Conservation (phyloP, 305 asterid species). For the Ajuga reptans region DNA sequence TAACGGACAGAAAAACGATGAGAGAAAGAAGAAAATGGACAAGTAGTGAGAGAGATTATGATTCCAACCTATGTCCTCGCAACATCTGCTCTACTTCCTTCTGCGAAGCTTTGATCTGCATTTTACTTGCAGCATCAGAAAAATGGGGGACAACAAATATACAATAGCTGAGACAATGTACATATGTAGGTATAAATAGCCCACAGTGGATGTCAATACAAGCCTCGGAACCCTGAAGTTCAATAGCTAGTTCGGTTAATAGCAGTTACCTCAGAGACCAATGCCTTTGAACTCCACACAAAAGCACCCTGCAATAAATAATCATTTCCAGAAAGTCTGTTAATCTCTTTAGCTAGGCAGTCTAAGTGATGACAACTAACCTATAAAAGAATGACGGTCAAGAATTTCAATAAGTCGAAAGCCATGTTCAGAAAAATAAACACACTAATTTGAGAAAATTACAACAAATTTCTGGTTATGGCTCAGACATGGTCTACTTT, state of each 20-base stretch:
- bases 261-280: constrained; percentile 78
- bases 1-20: background rate
- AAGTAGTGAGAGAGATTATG: background rate
- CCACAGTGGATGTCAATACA: background rate
- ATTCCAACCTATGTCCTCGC: constrained; percentile 59
- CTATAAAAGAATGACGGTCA: background rate
- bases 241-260: background rate
- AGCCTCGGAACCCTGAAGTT: constrained; percentile 2
- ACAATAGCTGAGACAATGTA: constrained; percentile 9
- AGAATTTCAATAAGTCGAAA: background rate
- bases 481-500: background rate
- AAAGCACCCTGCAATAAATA: constrained; percentile 68
- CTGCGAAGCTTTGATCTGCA: constrained; percentile 88
- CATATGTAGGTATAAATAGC: background rate
- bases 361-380: background rate
- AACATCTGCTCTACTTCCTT: constrained; percentile 80
- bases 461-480: background rate
- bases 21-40: background rate
- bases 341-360: background rate
- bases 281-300: constrained; percentile 88
- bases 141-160: background rate
- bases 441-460: too few species aligned
- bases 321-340: background rate
- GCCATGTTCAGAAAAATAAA: background rate
- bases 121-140: constrained; percentile 32